phyloP scores from a whole-genome alignment of 257 asterid species.

The Solanum corneliomulleri region DNA sequence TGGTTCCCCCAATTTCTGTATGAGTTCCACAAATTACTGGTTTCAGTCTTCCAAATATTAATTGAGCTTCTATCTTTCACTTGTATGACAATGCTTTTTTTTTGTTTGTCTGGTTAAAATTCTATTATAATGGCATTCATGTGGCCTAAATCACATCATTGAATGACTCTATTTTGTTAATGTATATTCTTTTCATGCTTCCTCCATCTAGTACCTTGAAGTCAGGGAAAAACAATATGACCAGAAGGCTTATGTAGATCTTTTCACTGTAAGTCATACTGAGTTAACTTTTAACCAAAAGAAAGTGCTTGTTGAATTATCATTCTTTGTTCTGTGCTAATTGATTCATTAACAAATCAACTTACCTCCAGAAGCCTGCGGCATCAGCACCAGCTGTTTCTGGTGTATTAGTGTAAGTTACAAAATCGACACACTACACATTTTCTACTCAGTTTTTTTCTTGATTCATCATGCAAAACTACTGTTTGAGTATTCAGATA shows the following conservation, averaged over 20 bases:
- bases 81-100: neutral
- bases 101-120: neutral
- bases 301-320: neutral
- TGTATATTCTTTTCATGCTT: neutral
- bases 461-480: neutral
- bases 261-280: conserved; percentile 56
- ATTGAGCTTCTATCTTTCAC: neutral
- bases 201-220: conserved; percentile 56
- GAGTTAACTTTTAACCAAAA: neutral
- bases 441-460: neutral
- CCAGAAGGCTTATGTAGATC: conserved; percentile 59
- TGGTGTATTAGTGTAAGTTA: conserved; percentile 75
- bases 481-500: conserved; percentile 35
- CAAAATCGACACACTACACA: neutral
- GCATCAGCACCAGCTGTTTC: conserved; percentile 49
- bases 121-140: neutral
- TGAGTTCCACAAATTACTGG: neutral
- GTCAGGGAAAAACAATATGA: conserved; percentile 98
- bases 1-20: neutral
- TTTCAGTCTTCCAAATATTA: neutral
- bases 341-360: neutral
- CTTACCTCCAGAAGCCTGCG: conserved; percentile 39
- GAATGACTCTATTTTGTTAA: neutral
- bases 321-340: neutral
- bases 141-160: neutral